Evolutionary conservation across 2,329 filamentous ascomycete genomes (phyloP), one percentile per base, ranked within the genome.

Genomic region (Cladosporium colombiae): DNA sequence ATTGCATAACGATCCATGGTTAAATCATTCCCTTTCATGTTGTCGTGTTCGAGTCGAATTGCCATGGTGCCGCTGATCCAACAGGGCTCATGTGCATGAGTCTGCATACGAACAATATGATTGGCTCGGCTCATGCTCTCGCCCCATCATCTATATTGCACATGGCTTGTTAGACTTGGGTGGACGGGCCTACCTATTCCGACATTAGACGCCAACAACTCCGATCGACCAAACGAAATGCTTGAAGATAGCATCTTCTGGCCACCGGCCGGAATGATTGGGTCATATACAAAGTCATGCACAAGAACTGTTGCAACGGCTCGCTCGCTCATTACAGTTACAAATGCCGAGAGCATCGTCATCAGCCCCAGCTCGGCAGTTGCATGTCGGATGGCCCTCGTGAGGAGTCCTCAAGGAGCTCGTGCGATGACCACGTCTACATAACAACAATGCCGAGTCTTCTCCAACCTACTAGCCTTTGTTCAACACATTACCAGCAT

Each of bases 261-360:
- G 40, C 13, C n/a, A 21, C n/a, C 40, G 40, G 10, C n/a, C 40
- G 40, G 10, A 46, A 21, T 21, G n/a, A 21, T 46, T n/a, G n/a
- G n/a, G 23, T 23, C 40, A 7, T 46, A 21, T 46, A 23, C 23
- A 29, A n/a, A 29, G 11, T 18, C 10, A 6, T 29, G 27, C 25
- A 29, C 27, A 29, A 29, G 25, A n/a, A 29, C 25, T 56, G 23
- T 56, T 23, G 31, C 52, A 56, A 56, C 52, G 52, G 31, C 23
- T 29, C 52, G 31, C 23, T 29, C 52, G 31, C 27, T 56, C 31
- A 44, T 44, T 18, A 7, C 37, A 18, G 11, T 56, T 29, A 18
- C 33, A 59, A 44, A 29, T 61, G 58, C 58, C 58, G 58, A 61
- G 27, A 37, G 31, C 31, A 58, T 59, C 58, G 58, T 61, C 58